Conservation (phyloP, 768 basidiomycete genomes). For the Leccinum boreale region DNA sequence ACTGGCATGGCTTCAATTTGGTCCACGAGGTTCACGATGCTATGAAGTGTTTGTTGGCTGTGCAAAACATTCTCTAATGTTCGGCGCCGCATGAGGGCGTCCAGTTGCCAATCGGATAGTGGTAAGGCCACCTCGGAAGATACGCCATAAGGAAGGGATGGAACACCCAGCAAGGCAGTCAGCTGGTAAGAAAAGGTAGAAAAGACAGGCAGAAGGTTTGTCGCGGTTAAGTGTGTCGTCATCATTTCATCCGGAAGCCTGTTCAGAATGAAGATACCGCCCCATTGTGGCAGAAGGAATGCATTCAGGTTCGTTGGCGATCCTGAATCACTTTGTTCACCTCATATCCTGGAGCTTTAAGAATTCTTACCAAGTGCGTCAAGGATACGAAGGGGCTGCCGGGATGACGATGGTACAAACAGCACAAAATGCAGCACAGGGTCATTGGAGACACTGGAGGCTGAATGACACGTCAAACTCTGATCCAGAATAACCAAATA, state of each 20-base stretch:
- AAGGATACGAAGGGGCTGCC: slow-evolving; percentile 68
- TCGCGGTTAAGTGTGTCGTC: slow-evolving; percentile 31
- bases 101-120: slow-evolving; percentile 76
- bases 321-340: slow-evolving; percentile 36
- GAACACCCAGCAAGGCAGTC: slow-evolving; percentile 76
- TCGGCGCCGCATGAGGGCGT: slow-evolving; percentile 70
- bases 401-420: slow-evolving; percentile 74
- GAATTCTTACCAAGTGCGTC: slow-evolving; percentile 44
- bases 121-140: slow-evolving; percentile 21
- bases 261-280: slow-evolving; percentile 80
- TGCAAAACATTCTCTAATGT: slow-evolving; percentile 64
- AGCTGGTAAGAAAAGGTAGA: slow-evolving; percentile 69
- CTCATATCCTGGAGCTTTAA: slow-evolving; percentile 2
- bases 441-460: slow-evolving; percentile 89
- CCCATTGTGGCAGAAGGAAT: slow-evolving; percentile 94
- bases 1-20: slow-evolving; percentile 94
- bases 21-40: slow-evolving; percentile 79
- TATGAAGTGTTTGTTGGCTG: slow-evolving; percentile 71
- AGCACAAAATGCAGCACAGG: slow-evolving; percentile 91
- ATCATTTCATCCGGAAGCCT: slow-evolving; percentile 33
- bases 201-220: slow-evolving; percentile 53
- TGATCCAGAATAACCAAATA: background rate
- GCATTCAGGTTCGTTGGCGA: slow-evolving; percentile 49
- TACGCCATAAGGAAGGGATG: slow-evolving; percentile 53
- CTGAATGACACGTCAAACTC: slow-evolving; percentile 38